Conservation (phyloP, 805 yeast genomes). For the Cyberlindnera maritima region DNA sequence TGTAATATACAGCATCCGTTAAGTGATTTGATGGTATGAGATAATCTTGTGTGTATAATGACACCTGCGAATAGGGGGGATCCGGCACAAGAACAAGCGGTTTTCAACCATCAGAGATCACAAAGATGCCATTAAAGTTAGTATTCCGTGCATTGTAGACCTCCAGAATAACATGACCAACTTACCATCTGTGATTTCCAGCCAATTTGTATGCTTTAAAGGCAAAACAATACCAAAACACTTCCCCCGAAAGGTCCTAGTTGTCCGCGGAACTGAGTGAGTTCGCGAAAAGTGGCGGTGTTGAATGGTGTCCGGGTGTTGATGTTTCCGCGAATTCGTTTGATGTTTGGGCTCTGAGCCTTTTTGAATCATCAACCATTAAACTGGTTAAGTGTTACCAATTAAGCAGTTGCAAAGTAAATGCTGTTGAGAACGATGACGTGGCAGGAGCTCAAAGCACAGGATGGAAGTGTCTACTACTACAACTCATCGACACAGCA, state of each 20-base stretch:
- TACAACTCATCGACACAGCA: slow-evolving; percentile 62
- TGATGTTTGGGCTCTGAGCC: too few relatives aligned
- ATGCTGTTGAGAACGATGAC: slow-evolving; percentile 2
- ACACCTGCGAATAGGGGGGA: too few relatives aligned
- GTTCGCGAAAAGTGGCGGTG: not conserved
- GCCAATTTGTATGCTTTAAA: not conserved
- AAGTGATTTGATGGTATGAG: not conserved
- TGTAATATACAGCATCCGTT: slow-evolving; percentile 24
- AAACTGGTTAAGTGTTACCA: too few relatives aligned
- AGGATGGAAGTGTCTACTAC: slow-evolving; percentile 67
- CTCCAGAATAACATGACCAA: too few relatives aligned
- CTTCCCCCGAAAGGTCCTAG: too few relatives aligned
- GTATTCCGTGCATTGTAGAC: not conserved
- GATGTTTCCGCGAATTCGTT: not conserved
- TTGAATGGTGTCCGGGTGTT: slow-evolving; percentile 7
- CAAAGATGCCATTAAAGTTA: not conserved
- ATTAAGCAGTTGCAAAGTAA: too few relatives aligned
- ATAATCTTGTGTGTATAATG: too few relatives aligned
- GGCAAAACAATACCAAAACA: too few relatives aligned
- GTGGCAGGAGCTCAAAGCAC: slow-evolving; percentile 67
- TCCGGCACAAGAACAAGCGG: too few relatives aligned
- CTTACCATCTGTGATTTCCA: not conserved
- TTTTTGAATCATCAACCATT: too few relatives aligned
- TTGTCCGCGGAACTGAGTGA: not conserved
- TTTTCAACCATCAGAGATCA: not conserved